Evolutionary conservation across 2,329 filamentous ascomycete genomes (phyloP), one percentile per base, ranked within the genome.

Genomic region (Elsinoe necatrix): DNA sequence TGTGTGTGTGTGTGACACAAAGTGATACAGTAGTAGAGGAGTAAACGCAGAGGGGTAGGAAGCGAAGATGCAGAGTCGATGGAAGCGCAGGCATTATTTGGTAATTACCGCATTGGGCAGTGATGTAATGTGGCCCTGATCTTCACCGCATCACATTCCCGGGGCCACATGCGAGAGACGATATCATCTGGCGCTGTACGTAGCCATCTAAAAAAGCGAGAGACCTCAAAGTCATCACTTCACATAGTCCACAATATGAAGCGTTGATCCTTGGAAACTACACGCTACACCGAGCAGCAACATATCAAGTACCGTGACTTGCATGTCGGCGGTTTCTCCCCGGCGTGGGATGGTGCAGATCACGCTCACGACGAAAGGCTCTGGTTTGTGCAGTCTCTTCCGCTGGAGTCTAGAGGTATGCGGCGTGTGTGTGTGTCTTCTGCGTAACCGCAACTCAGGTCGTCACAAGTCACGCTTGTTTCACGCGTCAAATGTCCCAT

Each of bases 91-190:
- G 18, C 54, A 37, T 23, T 55, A 34, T 56, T 56, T 48, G 41
- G 54, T 23, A n/a, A 31, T 37, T 56, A 37, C 52, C 52, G 39
- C 39, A 31, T 56, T 37, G 42, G 54, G 54, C 25, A 31, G 54
- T 56, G 54, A 56, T 39, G 54, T 56, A 34, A 35, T 18, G 35
- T 8, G 14, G 11, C 52, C 48, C 48, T 52, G 48, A 52, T 52
- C 31, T 52, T 39, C 48, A 39, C 29, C 48, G 31, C 27, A 39
- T 9, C 16, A n/a, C n/a, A n/a, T n/a, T n/a, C n/a, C n/a, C n/a
- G n/a, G n/a, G n/a, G n/a, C n/a, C n/a, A n/a, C n/a, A n/a, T n/a
- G n/a, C n/a, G n/a, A n/a, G n/a, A n/a, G n/a, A n/a, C n/a, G n/a
- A n/a, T n/a, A n/a, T n/a, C n/a, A n/a, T n/a, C n/a, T n/a, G n/a